Percentiles rank a stretch among this genome's conserved stretches.
Conservation (phyloP, 2,329 filamentous ascomycete species). For the Coleophoma crateriformis region DNA sequence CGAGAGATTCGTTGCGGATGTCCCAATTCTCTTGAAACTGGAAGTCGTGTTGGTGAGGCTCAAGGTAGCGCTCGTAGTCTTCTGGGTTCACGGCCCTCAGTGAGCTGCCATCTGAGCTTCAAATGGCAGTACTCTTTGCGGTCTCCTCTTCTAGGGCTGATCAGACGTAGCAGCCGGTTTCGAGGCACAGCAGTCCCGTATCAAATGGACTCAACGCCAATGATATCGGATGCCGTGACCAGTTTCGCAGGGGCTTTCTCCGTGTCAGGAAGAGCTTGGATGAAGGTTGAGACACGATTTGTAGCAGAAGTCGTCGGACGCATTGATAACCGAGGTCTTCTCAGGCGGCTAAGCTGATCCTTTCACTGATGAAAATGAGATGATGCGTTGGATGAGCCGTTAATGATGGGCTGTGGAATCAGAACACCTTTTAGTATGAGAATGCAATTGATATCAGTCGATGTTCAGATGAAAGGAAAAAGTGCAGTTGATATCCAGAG, state of each 20-base stretch:
- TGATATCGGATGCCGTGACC: conserved; percentile 10
- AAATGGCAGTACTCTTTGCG: conserved; percentile 9
- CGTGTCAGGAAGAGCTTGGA: conserved; percentile 15
- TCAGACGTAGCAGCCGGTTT: conserved; percentile 44
- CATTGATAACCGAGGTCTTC: conserved; percentile 11
- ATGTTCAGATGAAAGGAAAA: no score
- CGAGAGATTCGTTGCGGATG: conserved; percentile 14
- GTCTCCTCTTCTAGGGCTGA: conserved; percentile 25
- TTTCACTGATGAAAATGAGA: not conserved
- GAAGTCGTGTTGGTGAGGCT: conserved; percentile 6
- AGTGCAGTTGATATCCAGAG: no score
- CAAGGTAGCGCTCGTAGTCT: not conserved
- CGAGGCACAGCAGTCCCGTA: conserved; percentile 21
- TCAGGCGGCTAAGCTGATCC: conserved; percentile 5
- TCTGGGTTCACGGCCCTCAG: conserved; percentile 10
- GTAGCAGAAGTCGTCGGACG: conserved; percentile 12
- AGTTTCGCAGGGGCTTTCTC: conserved; percentile 11
- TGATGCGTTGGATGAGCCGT: not conserved
- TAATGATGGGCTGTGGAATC: conserved; percentile 12
- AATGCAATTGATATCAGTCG: conserved; percentile 2
- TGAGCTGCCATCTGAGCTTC: conserved; percentile 27
- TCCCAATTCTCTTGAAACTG: conserved; percentile 19
- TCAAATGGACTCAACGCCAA: conserved; percentile 17
- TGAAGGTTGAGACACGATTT: conserved; percentile 16
- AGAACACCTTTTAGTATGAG: not conserved